Evolutionary conservation across 2,329 filamentous ascomycete species (phyloP).

Genomic region (Cordyceps cateniannulata): DNA sequence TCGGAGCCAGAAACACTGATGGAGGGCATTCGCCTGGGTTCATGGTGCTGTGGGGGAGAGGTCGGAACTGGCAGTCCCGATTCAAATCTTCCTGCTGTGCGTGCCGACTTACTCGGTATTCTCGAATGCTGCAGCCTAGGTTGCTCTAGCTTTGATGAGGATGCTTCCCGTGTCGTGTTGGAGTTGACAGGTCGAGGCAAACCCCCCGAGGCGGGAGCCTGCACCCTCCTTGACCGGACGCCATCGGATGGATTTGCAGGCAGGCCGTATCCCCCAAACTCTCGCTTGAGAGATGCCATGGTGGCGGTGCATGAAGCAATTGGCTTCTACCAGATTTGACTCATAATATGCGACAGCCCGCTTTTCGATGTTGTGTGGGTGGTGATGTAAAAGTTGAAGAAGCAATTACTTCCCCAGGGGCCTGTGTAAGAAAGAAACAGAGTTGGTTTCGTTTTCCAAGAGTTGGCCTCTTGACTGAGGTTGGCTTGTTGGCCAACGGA

Average conservation of each 20-base stretch:
- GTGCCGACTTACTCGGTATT: slow-evolving; percentile 1
- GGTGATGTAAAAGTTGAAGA: background rate
- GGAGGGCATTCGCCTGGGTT: slow-evolving; percentile 38
- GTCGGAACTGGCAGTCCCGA: background rate
- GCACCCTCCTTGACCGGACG: slow-evolving; percentile 1
- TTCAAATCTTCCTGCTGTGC: background rate
- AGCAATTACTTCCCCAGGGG: background rate
- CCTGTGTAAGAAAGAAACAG: background rate
- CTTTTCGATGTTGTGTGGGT: background rate
- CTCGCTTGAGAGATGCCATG: slow-evolving; percentile 13
- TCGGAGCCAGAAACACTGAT: slow-evolving; percentile 28
- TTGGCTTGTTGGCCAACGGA: background rate
- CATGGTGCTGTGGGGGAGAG: slow-evolving; percentile 23
- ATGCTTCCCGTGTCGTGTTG: background rate
- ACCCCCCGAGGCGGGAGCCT: background rate
- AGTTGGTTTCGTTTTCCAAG: background rate
- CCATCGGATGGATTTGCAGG: slow-evolving; percentile 11
- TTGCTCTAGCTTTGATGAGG: background rate
- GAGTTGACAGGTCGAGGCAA: background rate
- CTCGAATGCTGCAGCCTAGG: slow-evolving; percentile 2
- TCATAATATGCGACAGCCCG: slow-evolving; percentile 2
- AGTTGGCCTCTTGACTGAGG: background rate
- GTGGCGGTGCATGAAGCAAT: slow-evolving; percentile 1
- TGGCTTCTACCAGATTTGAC: background rate
- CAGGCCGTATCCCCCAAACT: slow-evolving; percentile 12